Base-by-base conservation (phyloP, 2,329 filamentous ascomycete species). In the Aspergillus nomiae region DNA sequence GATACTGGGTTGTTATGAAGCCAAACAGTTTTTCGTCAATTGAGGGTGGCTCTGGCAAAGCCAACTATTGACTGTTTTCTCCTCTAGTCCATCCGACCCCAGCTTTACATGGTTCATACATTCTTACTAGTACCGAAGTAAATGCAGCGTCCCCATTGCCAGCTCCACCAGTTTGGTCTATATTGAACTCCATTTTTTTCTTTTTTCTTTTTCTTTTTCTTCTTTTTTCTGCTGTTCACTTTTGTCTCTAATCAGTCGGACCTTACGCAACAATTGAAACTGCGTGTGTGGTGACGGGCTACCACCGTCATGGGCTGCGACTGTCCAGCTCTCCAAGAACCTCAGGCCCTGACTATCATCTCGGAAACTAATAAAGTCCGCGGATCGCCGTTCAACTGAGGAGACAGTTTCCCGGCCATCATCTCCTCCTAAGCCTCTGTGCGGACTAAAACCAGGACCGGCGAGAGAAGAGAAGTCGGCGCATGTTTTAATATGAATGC, bases 401-500 rank as follows among this genome's bases (percentile, higher is more conserved):
- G 63, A 67, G 43, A 60, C 58, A 58, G 55, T 66, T 59, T 59
- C 58, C 48, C 56, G 54, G 53, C 34, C 28, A 38, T 53, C 55
- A 48, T 43, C 51, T 36, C 26, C 21, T 59, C 26, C 21, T 59
- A 34, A 45, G 21, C 56, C 50, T 50, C 46, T 41, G 58, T 59
- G 58, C 56, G 65, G 60, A 48, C 58, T 45, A 56, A 28, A 51
- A 55, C 48, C 38, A 61, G 45, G 34, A 60, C 51, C 30, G 58
- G 32, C 21, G 30, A 41, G 51, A 59, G 21, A 58, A 53, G 38
- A 46, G 26, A 38, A 51, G 38, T 30, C 41, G 60, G 62, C 65
- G 63, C 60, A 67, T 70, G 63, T 57, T 58, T 54, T 73, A 74
- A 69, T 68, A 76, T 75, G 72, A 71, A 67, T 70, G 69, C 67